Conservation (phyloP, 306 rosid genomes). For the Cicer judaicum region DNA sequence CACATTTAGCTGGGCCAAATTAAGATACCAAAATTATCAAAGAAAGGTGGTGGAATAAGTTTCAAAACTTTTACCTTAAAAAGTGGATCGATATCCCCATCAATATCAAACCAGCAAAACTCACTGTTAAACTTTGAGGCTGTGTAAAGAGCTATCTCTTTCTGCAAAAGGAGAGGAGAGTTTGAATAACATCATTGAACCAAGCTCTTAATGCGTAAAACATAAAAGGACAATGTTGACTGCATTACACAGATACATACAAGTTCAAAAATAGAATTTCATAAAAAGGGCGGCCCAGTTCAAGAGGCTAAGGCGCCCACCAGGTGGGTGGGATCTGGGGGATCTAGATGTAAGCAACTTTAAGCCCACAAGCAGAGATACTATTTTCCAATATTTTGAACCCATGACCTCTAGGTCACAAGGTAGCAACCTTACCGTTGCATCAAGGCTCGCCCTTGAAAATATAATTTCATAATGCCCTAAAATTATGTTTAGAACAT, state of each 20-base stretch:
- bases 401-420: background rate
- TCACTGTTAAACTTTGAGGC: constrained; percentile 78
- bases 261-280: constrained; percentile 21
- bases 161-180: constrained; percentile 62
- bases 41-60: constrained; percentile 19
- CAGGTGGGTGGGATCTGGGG: background rate
- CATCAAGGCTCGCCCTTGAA: background rate
- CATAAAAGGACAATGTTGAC: constrained; percentile 23
- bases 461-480: constrained; percentile 11
- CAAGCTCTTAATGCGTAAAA: constrained; percentile 15
- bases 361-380: background rate
- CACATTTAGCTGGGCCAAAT: constrained; percentile 18
- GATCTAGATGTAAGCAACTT: background rate
- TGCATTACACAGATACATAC: constrained; percentile 15
- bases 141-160: constrained; percentile 92
- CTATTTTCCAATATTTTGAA: background rate
- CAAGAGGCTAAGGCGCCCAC: background rate
- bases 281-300: constrained; percentile 4
- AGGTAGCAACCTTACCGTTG: background rate
- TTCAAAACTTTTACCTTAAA: constrained; percentile 70
- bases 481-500: constrained; percentile 4
- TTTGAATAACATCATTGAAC: constrained; percentile 29
- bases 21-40: constrained; percentile 15
- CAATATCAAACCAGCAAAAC: constrained; percentile 85
- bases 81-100: constrained; percentile 88